These are phyloP conservation scores for Penicillium goetzii DNA, from an alignment of 495 filamentous ascomycete species.

Conservation along the genomic window DNA sequence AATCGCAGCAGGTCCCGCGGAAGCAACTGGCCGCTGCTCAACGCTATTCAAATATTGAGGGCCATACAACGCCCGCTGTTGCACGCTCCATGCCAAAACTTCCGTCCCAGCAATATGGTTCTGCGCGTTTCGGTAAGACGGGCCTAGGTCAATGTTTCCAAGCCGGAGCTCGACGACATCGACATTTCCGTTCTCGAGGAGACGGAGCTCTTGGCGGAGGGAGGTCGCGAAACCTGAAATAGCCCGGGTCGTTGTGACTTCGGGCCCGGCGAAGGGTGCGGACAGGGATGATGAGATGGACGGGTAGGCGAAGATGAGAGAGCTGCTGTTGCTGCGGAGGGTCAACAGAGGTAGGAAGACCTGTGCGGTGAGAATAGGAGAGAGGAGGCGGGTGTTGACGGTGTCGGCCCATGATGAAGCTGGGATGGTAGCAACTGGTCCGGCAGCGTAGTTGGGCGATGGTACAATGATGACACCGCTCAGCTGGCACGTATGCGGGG, in stretches of 20 bases:
- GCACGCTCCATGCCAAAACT: conserved; percentile 66
- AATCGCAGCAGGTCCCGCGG: conserved; percentile 45
- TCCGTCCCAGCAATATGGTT: conserved; percentile 59
- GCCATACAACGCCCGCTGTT: conserved; percentile 49
- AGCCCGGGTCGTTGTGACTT: conserved; percentile 76
- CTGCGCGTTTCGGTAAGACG: conserved; percentile 44
- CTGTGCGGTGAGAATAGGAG: conserved; percentile 85
- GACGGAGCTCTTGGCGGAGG: conserved; percentile 72
- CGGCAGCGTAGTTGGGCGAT: conserved; percentile 62
- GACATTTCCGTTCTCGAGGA: conserved; percentile 56
- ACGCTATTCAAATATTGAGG: conserved; percentile 49
- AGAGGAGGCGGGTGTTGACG: conserved; percentile 87
- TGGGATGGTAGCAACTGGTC: conserved; percentile 80
- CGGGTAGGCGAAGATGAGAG: conserved; percentile 80
- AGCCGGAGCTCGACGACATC: conserved; percentile 83
- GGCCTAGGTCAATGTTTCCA: conserved; percentile 76
- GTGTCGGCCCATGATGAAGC: conserved; percentile 83
- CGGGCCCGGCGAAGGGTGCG: conserved; percentile 82
- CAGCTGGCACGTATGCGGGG: conserved; percentile 73
- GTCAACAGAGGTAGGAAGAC: conserved; percentile 82
- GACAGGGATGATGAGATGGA: conserved; percentile 81
- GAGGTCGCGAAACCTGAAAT: conserved; percentile 78
- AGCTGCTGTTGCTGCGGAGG: conserved; percentile 50
- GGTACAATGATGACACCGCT: conserved; percentile 77
- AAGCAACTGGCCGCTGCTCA: conserved; percentile 48